A percentile compares a stretch with the other conserved stretches of the same genome.
Evolutionary conservation across 768 basidiomycete genomes (phyloP).

Genomic region (Lentinus tigrinus): DNA sequence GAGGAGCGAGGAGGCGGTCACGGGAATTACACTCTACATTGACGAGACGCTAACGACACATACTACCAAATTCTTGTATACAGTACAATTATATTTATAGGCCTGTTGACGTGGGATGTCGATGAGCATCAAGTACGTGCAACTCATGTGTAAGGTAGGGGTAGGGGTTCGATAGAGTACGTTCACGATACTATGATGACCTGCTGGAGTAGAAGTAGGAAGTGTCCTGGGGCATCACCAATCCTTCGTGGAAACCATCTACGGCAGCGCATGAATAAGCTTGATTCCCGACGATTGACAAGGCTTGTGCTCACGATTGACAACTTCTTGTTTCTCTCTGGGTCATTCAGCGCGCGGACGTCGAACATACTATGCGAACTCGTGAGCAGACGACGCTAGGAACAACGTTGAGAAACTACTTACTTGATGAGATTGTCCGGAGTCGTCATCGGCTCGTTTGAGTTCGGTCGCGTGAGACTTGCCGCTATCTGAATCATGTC

Average conservation of each 20-base stretch:
- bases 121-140: too few relatives aligned
- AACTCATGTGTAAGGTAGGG: not conserved
- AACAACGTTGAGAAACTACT: not conserved
- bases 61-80: not conserved
- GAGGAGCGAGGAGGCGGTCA: slow-evolving; percentile 29
- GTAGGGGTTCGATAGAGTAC: too few relatives aligned
- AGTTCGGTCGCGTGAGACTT: not conserved
- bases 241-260: slow-evolving; percentile 1
- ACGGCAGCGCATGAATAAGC: not conserved
- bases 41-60: not conserved
- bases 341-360: slow-evolving; percentile 1
- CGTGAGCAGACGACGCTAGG: not conserved
- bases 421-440: slow-evolving; percentile 1
- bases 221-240: not conserved
- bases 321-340: slow-evolving; percentile 7
- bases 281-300: not conserved
- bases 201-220: not conserved
- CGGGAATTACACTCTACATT: not conserved
- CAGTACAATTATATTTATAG: not conserved
- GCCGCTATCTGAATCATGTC: slow-evolving; percentile 4
- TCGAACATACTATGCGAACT: not conserved
- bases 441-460: not conserved
- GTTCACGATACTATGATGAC: too few relatives aligned
- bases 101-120: too few relatives aligned
- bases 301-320: slow-evolving; percentile 4